Percentiles rank a stretch among this genome's conserved stretches.
Evolutionary conservation across 306 rosid species (phyloP).

Genomic region (Lathyrus tuberosus): DNA sequence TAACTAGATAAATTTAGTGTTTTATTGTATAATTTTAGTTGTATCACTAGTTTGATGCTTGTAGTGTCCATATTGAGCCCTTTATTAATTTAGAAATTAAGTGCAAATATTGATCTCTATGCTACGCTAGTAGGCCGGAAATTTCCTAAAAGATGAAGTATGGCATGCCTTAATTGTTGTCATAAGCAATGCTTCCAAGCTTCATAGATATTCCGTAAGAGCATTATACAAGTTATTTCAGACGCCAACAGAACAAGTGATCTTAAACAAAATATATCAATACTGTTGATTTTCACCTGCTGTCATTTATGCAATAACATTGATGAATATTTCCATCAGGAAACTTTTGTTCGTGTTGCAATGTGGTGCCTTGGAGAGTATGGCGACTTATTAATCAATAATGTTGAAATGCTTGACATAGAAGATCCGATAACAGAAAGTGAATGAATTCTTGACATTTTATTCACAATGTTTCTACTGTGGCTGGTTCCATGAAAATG

Average conservation of each 20-base stretch:
- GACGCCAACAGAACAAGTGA: slow-evolving; percentile 80
- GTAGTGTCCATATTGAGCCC: slow-evolving; percentile 27
- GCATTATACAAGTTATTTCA: slow-evolving; percentile 84
- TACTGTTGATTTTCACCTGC: slow-evolving; percentile 29
- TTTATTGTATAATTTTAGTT: slow-evolving; percentile 19
- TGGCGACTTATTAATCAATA: slow-evolving; percentile 87
- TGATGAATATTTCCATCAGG: slow-evolving; percentile 58
- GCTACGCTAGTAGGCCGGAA: slow-evolving; percentile 97
- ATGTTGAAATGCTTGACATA: slow-evolving; percentile 78
- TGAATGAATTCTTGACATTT: slow-evolving; percentile 32
- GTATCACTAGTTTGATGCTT: slow-evolving; percentile 34
- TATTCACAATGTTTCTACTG: slow-evolving; percentile 31
- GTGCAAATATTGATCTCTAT: slow-evolving; percentile 56
- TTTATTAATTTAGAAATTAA: slow-evolving; percentile 22
- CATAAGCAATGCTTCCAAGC: slow-evolving; percentile 91
- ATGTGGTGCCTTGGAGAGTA: slow-evolving; percentile 99
- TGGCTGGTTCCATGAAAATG: slow-evolving; percentile 38
- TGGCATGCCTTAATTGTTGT: slow-evolving; percentile 90
- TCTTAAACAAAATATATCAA: slow-evolving; percentile 34
- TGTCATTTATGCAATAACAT: slow-evolving; percentile 26
- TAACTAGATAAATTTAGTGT: slow-evolving; percentile 27
- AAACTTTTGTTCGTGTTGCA: slow-evolving; percentile 91
- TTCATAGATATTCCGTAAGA: slow-evolving; percentile 91
- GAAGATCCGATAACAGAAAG: slow-evolving; percentile 95
- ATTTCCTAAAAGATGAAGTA: slow-evolving; percentile 92